phyloP scores from a whole-genome alignment of 2,329 filamentous ascomycete species.

The Xylariaceae sp. region DNA sequence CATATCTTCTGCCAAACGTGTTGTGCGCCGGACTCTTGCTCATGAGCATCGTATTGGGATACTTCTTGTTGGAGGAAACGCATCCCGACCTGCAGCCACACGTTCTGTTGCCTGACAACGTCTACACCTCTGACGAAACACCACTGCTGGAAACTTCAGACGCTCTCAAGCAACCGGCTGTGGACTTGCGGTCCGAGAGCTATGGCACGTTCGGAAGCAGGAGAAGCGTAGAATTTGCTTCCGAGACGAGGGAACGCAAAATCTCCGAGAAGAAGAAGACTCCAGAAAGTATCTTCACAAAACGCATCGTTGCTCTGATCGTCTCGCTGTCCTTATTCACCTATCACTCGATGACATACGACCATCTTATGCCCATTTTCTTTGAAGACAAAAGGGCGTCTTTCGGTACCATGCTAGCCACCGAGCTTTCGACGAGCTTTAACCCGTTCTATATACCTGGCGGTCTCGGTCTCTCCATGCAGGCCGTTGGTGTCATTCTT shows the following conservation, averaged over 20 bases:
- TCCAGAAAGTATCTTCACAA: slow-evolving; percentile 46
- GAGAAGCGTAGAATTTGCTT: slow-evolving; percentile 48
- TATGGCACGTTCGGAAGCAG: slow-evolving; percentile 67
- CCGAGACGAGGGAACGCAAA: slow-evolving; percentile 27
- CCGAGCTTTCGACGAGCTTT: slow-evolving; percentile 26
- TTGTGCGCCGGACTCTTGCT: slow-evolving; percentile 76
- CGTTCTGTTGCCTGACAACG: slow-evolving; percentile 44
- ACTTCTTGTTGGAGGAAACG: slow-evolving; percentile 80
- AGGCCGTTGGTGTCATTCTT: slow-evolving; percentile 60
- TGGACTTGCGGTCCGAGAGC: slow-evolving; percentile 73
- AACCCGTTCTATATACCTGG: slow-evolving; percentile 57
- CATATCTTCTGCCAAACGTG: slow-evolving; percentile 86
- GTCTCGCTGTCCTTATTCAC: slow-evolving; percentile 86
- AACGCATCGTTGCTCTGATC: slow-evolving; percentile 71
- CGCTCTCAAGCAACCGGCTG: slow-evolving; percentile 67
- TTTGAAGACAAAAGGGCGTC: slow-evolving; percentile 70
- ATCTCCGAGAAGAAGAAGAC: slow-evolving; percentile 35
- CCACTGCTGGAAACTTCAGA: slow-evolving; percentile 74
- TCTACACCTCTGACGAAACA: slow-evolving; percentile 62
- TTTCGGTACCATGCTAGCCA: slow-evolving; percentile 35
- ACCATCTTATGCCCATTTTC: slow-evolving; percentile 89
- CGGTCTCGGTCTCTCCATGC: slow-evolving; percentile 61
- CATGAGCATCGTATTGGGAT: slow-evolving; percentile 77
- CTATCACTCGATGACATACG: slow-evolving; percentile 93
- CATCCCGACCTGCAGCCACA: slow-evolving; percentile 75